These are phyloP conservation scores for Mycena rosella DNA, from an alignment of 768 basidiomycete genomes.

Conservation along the genomic window DNA sequence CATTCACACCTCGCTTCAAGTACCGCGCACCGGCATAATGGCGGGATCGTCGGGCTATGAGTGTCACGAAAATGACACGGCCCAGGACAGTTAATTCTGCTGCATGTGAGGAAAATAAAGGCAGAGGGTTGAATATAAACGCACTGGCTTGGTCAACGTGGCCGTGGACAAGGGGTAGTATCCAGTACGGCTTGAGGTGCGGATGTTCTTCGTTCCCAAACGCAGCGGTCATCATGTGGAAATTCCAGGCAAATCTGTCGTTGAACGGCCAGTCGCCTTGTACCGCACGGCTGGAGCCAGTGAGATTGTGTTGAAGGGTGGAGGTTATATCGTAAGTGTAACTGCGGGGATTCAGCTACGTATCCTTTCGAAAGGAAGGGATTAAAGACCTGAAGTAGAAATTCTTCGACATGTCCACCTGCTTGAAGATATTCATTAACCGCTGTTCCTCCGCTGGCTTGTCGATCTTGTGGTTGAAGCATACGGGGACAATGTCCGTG, in stretches of 20 bases:
- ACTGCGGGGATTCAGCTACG: conserved; percentile 53
- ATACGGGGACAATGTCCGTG: conserved; percentile 85
- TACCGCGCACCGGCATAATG: conserved; percentile 97
- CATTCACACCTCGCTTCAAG: conserved; percentile 93
- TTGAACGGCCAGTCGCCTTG: conserved; percentile 77
- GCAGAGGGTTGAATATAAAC: conserved; percentile 42
- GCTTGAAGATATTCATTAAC: conserved; percentile 91
- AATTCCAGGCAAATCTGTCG: conserved; percentile 96
- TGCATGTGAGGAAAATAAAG: conserved; percentile 3
- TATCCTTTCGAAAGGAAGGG: neutral
- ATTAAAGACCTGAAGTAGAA: conserved; percentile 88
- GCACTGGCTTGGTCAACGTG: conserved; percentile 98
- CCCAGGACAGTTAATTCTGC: conserved; percentile 92
- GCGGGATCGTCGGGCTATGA: conserved; percentile 95
- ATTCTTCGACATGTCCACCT: conserved; percentile 98
- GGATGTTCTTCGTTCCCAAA: conserved; percentile 61
- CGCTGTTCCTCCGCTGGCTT: conserved; percentile 91
- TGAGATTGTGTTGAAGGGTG: conserved; percentile 93
- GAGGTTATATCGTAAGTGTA: conserved; percentile 98
- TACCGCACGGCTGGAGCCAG: conserved; percentile 61
- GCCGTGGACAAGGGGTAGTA: conserved; percentile 92
- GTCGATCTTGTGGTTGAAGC: conserved; percentile 85
- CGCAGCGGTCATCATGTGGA: conserved; percentile 81
- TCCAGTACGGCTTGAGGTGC: conserved; percentile 78
- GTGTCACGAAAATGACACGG: conserved; percentile 89